Evolutionary conservation across 768 basidiomycete genomes (phyloP), one percentile per base, ranked within the genome.

Genomic region (Tylopilus rubrobrunneus): DNA sequence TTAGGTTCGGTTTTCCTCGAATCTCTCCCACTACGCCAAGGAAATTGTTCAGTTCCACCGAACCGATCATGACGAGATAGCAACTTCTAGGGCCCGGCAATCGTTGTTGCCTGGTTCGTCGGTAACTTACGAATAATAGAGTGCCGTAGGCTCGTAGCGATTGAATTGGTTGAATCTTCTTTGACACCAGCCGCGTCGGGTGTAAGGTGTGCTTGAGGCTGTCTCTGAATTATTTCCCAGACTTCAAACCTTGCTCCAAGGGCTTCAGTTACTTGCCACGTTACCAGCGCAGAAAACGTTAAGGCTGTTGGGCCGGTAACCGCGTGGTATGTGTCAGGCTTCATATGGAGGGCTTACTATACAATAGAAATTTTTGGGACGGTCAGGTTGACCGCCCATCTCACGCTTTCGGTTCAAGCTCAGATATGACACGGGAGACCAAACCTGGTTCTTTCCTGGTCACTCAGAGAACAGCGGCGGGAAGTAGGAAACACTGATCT

Each of bases 91-190:
- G 19, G 25, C 25, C 48, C 53, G 53, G 56, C 49, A 56, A 49
- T 21, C 46, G 43, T 49, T n/a, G 27, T 19, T 12, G 27, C 28
- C 48, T 55, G 53, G 43, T 15, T 31, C 51, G 45, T 53, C 48
- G 52, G 62, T 54, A 57, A 52, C 44, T 52, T 53, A 45, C 52
- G 55, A 55, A 45, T 15, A 39, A 33, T 61, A 40, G 17, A 39
- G 27, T 66, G 52, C 57, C 58, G 62, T 54, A 54, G 27, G 36
- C 28, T 34, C 42, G 44, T 41, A 62, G 58, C 58, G 55, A 66
- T 47, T 67, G 57, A 68, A 67, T 68, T 64, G 59, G 56, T 62
- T 66, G 58, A 56, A 45, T 33, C 19, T 46, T 46, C 41, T 27
- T 41, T 34, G 52, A 55, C 48, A 53, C 52, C 37, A 48, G 31